A percentile compares a stretch with the other conserved stretches of the same genome.
Evolutionary conservation across 2,329 filamentous ascomycete species (phyloP).

Genomic region (Pseudocercospora pini-densiflorae): DNA sequence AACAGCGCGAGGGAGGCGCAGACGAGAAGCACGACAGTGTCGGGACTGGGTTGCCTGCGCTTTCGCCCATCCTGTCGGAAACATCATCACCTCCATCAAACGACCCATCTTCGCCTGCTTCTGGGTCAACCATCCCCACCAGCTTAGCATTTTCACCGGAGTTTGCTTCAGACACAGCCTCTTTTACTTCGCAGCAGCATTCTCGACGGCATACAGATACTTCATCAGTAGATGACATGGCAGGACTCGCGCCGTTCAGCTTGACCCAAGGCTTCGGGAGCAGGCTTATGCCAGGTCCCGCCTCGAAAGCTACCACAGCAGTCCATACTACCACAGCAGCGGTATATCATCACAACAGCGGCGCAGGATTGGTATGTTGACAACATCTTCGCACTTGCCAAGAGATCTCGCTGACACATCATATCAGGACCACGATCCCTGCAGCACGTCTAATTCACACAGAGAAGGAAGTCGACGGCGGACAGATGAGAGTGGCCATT

Average conservation of each 20-base stretch:
- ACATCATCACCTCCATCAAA: constrained; percentile 5
- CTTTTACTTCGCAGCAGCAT: constrained; percentile 17
- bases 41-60: constrained; percentile 5
- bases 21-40: background rate
- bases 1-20: constrained; percentile 13
- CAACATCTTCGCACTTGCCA: background rate
- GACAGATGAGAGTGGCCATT: constrained; percentile 28
- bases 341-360: background rate
- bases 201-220: constrained; percentile 14
- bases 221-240: constrained; percentile 23
- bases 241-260: constrained; percentile 21
- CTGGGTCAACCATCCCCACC: constrained; percentile 9
- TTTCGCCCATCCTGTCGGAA: background rate
- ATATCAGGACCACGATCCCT: background rate
- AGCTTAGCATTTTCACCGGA: constrained; percentile 27
- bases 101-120: background rate
- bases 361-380: background rate
- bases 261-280: constrained; percentile 13
- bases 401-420: background rate
- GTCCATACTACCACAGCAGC: background rate
- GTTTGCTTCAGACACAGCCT: constrained; percentile 21
- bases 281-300: constrained; percentile 15
- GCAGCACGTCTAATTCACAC: background rate
- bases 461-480: constrained; percentile 16
- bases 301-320: constrained; percentile 5